Percentiles rank a stretch among this genome's conserved stretches.
phyloP scores from a whole-genome alignment of 2,329 filamentous ascomycete species.

The Atkinsonella hypoxylon region DNA sequence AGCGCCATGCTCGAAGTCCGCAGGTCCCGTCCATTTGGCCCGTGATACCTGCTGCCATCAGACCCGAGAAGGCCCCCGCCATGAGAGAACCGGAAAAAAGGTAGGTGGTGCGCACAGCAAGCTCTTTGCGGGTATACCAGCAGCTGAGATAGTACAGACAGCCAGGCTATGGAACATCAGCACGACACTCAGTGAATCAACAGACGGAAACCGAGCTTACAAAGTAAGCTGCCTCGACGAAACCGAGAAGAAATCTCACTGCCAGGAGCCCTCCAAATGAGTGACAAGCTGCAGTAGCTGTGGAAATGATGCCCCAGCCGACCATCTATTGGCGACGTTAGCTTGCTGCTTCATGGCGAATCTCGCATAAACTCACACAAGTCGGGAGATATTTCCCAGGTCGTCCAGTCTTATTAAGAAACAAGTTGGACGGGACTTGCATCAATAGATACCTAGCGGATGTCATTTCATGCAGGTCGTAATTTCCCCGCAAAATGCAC shows the following conservation, averaged over 20 bases:
- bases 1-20: conserved; percentile 51
- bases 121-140: conserved; percentile 61
- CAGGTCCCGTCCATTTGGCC: conserved; percentile 46
- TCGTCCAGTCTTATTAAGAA: conserved; percentile 39
- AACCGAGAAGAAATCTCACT: conserved; percentile 25
- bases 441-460: conserved; percentile 31
- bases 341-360: neutral
- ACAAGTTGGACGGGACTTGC: conserved; percentile 38
- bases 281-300: conserved; percentile 21
- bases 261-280: conserved; percentile 22
- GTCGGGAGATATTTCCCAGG: conserved; percentile 32
- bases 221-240: conserved; percentile 29
- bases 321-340: neutral
- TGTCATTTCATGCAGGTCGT: neutral
- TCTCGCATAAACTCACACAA: conserved; percentile 21
- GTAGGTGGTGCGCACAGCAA: conserved; percentile 52
- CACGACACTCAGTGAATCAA: neutral
- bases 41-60: conserved; percentile 53
- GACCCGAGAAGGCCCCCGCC: conserved; percentile 58
- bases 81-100: conserved; percentile 59
- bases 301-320: conserved; percentile 12
- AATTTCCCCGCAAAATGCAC: conserved; percentile 6
- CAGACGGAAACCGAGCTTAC: conserved; percentile 16
- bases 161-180: conserved; percentile 27
- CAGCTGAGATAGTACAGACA: conserved; percentile 50